Percentiles rank a stretch among this genome's conserved stretches.
These are phyloP conservation scores for Xylaria acuta DNA, from an alignment of 495 filamentous ascomycete genomes.

Conservation along the genomic window DNA sequence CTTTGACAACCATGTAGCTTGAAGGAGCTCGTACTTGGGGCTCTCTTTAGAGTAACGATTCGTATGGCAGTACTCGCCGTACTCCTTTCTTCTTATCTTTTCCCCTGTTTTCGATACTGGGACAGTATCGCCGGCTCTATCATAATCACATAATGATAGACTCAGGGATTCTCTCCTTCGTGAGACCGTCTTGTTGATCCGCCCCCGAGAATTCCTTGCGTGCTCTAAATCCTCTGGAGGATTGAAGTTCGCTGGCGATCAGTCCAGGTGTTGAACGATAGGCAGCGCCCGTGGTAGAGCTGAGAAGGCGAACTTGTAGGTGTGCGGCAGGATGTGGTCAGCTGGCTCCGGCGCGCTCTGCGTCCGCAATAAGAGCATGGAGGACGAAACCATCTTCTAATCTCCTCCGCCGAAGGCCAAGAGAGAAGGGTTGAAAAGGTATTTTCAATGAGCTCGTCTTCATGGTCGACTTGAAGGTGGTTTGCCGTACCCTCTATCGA, in stretches of 20 bases:
- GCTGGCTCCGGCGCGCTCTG: not conserved
- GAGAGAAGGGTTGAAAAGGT: not conserved
- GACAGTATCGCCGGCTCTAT: not conserved
- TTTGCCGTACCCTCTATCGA: not conserved
- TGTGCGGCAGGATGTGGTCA: not conserved
- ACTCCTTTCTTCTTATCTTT: not conserved
- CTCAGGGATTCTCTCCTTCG: not conserved
- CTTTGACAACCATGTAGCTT: not conserved
- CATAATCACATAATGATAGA: not conserved
- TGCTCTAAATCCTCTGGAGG: not conserved
- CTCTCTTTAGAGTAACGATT: not conserved
- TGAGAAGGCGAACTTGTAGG: not conserved
- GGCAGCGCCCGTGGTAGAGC: not conserved
- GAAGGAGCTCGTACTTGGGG: not conserved
- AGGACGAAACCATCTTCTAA: not conserved
- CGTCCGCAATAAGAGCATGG: not conserved
- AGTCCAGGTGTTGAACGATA: not conserved
- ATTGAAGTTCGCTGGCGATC: not conserved
- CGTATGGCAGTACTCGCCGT: not conserved
- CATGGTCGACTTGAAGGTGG: not conserved
- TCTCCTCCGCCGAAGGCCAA: not conserved
- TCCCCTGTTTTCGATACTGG: not conserved
- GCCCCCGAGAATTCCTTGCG: not conserved
- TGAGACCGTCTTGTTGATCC: not conserved
- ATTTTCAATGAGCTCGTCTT: not conserved